These are phyloP conservation scores for Mycena sanguinolenta DNA, from an alignment of 768 basidiomycete genomes.

Conservation along the genomic window DNA sequence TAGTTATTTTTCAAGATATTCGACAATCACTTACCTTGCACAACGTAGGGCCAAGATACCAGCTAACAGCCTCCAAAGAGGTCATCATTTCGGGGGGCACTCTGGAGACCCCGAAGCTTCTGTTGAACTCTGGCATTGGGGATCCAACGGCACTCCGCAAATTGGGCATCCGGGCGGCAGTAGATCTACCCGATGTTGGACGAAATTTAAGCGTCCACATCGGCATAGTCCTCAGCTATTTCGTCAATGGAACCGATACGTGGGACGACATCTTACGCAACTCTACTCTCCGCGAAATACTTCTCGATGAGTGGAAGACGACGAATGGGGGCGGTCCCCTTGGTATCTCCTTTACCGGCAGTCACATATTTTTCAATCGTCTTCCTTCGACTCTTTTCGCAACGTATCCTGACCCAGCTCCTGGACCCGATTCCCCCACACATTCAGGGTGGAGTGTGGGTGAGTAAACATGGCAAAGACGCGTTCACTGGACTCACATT, in stretches of 20 bases:
- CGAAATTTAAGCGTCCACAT: not conserved
- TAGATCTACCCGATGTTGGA: not conserved
- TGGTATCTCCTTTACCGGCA: not conserved
- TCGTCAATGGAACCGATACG: not conserved
- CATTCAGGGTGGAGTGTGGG: too few relatives aligned
- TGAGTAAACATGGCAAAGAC: too few relatives aligned
- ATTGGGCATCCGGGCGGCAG: not conserved
- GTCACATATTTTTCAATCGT: not conserved
- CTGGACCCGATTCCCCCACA: not conserved
- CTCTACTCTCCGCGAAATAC: not conserved
- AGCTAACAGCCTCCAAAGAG: not conserved
- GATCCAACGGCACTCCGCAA: not conserved
- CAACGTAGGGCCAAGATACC: not conserved
- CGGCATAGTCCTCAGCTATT: not conserved
- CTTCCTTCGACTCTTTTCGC: not conserved
- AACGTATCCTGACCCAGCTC: not conserved
- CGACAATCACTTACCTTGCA: too few relatives aligned
- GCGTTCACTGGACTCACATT: too few relatives aligned
- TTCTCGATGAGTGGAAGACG: not conserved
- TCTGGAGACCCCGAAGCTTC: not conserved
- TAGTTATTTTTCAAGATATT: not conserved
- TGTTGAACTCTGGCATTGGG: not conserved
- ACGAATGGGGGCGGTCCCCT: not conserved
- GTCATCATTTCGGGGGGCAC: not conserved
- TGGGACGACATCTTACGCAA: conserved; percentile 10